phyloP scores from a whole-genome alignment of 192 early-diverging fungal species.

The Coemansia sp. region DNA sequence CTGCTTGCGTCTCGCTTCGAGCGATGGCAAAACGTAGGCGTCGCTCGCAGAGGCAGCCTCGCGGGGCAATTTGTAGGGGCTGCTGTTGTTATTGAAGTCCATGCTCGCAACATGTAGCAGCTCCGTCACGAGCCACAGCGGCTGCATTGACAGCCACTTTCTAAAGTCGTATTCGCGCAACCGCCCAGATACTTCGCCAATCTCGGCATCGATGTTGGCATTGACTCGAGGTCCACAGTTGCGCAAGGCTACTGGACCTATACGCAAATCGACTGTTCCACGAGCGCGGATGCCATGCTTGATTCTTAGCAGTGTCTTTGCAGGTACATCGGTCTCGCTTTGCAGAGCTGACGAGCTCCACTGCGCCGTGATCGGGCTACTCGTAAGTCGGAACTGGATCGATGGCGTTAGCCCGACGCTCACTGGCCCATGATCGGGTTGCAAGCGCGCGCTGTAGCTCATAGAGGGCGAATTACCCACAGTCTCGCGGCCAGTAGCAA shows the following conservation, averaged over 20 bases:
- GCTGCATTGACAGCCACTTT: constrained; percentile 56
- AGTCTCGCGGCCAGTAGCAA: constrained; percentile 15
- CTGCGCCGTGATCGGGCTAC: constrained; percentile 33
- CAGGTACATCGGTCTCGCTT: constrained; percentile 8
- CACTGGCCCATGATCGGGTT: background rate
- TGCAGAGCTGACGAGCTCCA: constrained; percentile 18
- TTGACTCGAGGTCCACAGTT: constrained; percentile 22
- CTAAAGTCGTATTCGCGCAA: constrained; percentile 50
- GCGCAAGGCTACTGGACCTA: constrained; percentile 3
- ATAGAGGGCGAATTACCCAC: background rate
- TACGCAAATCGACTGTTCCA: constrained; percentile 21
- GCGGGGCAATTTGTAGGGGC: background rate
- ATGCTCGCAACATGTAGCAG: constrained; percentile 10
- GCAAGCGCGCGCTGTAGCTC: background rate
- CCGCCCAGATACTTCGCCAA: constrained; percentile 31
- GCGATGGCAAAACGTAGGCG: constrained; percentile 9
- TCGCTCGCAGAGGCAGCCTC: background rate
- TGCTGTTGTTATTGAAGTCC: constrained; percentile 9
- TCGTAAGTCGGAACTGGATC: constrained; percentile 36
- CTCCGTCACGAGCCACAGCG: constrained; percentile 45
- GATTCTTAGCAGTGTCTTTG: constrained; percentile 15
- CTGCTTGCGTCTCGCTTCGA: constrained; percentile 32
- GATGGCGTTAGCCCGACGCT: constrained; percentile 15
- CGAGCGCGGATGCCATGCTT: constrained; percentile 37
- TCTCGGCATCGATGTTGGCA: constrained; percentile 20